Conservation (phyloP, 2,329 filamentous ascomycete genomes). For the Xylaria sp. region DNA sequence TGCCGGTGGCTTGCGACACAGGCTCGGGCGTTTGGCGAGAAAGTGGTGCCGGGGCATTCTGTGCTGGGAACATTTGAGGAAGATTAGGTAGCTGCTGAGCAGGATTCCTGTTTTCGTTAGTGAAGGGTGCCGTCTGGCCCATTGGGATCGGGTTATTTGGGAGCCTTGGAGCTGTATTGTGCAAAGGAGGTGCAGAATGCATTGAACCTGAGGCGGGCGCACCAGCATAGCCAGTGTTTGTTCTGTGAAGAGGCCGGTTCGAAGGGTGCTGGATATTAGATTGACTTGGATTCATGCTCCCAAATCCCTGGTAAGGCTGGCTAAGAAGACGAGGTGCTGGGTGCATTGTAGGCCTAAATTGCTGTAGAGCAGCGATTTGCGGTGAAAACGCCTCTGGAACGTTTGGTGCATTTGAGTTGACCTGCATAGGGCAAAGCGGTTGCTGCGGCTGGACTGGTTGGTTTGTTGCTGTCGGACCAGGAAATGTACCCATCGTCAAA, state of each 20-base stretch:
- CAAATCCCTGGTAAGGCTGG: slow-evolving; percentile 10
- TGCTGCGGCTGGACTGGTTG: slow-evolving; percentile 17
- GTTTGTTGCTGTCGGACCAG: slow-evolving; percentile 7
- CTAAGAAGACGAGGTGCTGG: slow-evolving; percentile 24
- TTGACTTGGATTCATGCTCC: slow-evolving; percentile 17
- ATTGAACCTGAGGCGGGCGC: slow-evolving; percentile 10
- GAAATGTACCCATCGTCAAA: slow-evolving; percentile 7
- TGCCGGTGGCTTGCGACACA: not conserved
- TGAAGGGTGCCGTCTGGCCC: slow-evolving; percentile 20
- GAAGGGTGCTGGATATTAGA: slow-evolving; percentile 21
- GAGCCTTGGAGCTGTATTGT: slow-evolving; percentile 7
- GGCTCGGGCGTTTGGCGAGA: slow-evolving; percentile 26
- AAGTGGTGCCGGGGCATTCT: not conserved
- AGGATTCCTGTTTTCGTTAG: slow-evolving; percentile 22
- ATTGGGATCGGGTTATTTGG: slow-evolving; percentile 11
- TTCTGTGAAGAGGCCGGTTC: slow-evolving; percentile 18
- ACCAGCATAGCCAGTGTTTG: slow-evolving; percentile 4
- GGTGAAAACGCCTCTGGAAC: slow-evolving; percentile 14
- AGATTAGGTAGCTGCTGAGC: slow-evolving; percentile 23
- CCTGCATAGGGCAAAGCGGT: slow-evolving; percentile 25
- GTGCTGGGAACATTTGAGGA: slow-evolving; percentile 14
- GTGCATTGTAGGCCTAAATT: slow-evolving; percentile 31
- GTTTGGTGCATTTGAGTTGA: slow-evolving; percentile 15
- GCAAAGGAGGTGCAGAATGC: slow-evolving; percentile 18
- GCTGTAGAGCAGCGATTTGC: slow-evolving; percentile 17